Evolutionary conservation across 192 early-diverging fungal genomes (phyloP).

Genomic region (Phycomyces blakesleeanus): DNA sequence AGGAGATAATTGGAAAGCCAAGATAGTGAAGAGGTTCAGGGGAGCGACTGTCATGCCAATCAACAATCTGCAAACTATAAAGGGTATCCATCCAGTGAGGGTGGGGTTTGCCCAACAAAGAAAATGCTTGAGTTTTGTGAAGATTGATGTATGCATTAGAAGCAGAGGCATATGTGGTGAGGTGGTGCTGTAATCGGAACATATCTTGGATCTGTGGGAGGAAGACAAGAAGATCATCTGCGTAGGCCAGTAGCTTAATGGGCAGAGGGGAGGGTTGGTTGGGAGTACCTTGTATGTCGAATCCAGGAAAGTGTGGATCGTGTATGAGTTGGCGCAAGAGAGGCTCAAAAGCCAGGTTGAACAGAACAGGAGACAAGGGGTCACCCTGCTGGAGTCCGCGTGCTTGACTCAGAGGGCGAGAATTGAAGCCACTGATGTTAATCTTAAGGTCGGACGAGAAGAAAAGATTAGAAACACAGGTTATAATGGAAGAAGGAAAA

Average conservation of each 20-base stretch:
- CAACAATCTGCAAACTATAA: neutral
- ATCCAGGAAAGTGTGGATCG: neutral
- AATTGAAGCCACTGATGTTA: slow-evolving; percentile 18
- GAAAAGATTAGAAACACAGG: neutral
- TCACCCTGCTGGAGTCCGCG: slow-evolving; percentile 34
- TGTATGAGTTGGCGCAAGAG: slow-evolving; percentile 7
- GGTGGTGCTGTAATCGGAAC: neutral
- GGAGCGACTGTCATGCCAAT: slow-evolving; percentile 1
- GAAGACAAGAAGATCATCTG: slow-evolving; percentile 26
- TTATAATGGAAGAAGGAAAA: slow-evolving; percentile 14
- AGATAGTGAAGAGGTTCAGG: neutral
- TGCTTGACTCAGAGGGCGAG: slow-evolving; percentile 8
- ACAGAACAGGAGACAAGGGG: slow-evolving; percentile 30
- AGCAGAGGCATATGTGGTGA: slow-evolving; percentile 5
- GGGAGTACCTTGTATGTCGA: neutral
- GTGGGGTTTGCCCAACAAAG: neutral
- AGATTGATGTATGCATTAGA: slow-evolving; percentile 27
- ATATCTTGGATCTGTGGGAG: slow-evolving; percentile 7
- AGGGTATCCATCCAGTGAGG: neutral
- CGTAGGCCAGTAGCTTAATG: slow-evolving; percentile 10
- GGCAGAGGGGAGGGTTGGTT: neutral
- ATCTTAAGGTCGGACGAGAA: slow-evolving; percentile 11
- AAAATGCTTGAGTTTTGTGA: slow-evolving; percentile 23
- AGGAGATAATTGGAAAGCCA: slow-evolving; percentile 17
- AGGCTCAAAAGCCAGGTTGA: slow-evolving; percentile 32